Evolutionary conservation across 2,329 filamentous ascomycete species (phyloP).

Genomic region (Arthrobotrys pseudoclavata): DNA sequence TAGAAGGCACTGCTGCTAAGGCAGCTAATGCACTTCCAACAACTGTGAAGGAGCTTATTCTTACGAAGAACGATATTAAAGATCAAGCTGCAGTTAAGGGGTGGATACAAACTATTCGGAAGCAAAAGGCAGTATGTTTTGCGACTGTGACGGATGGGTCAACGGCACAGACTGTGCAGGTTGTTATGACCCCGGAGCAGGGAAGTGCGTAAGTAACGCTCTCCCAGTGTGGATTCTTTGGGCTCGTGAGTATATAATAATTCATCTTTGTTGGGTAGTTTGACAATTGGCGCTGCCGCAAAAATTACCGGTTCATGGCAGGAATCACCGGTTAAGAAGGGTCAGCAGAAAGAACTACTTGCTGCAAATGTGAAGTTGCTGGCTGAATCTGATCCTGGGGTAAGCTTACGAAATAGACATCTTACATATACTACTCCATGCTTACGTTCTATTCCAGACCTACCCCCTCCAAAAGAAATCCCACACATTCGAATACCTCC

Average conservation of each 20-base stretch:
- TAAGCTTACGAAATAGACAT: constrained; percentile 66
- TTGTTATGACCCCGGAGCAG: constrained; percentile 79
- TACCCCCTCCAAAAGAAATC: constrained; percentile 98
- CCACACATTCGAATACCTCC: constrained; percentile 87
- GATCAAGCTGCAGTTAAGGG: constrained; percentile 73
- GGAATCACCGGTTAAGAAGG: constrained; percentile 75
- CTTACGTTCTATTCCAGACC: constrained; percentile 70
- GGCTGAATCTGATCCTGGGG: constrained; percentile 83
- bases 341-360: constrained; percentile 84
- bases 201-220: constrained; percentile 76
- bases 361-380: constrained; percentile 78
- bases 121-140: constrained; percentile 87
- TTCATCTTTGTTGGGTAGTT: constrained; percentile 69
- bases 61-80: constrained; percentile 63
- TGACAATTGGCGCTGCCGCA: constrained; percentile 85
- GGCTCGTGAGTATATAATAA: not conserved
- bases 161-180: constrained; percentile 82
- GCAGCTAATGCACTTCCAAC: not conserved
- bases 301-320: constrained; percentile 83
- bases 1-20: not conserved
- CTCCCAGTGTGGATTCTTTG: not conserved
- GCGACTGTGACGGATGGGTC: constrained; percentile 90
- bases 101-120: constrained; percentile 85
- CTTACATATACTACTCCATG: not conserved
- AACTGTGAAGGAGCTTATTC: constrained; percentile 34